Base-by-base conservation (phyloP, 2,329 filamentous ascomycete genomes). In the Whalleya microplaca region DNA sequence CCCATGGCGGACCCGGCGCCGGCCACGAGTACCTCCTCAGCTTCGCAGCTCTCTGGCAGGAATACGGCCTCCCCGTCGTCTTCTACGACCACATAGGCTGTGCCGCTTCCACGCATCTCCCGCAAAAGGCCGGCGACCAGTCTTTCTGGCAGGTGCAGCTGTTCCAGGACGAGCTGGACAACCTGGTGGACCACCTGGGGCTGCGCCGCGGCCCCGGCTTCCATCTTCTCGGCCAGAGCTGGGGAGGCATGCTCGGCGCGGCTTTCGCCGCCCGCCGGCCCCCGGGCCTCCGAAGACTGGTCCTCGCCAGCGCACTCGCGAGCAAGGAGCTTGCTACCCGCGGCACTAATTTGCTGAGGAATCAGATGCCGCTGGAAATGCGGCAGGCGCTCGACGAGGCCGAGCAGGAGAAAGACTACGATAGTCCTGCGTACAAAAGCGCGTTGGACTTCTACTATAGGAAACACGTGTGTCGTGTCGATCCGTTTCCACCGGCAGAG, bases 21-120 rank as follows among this genome's bases (percentile, higher is more conserved):
- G 57, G 61, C 1, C 63, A 65, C 21, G 63, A 63, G 8, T 65
- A 65, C 21, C 20, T 65, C 6, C 45, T 64, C 3, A 10, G 53
- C 1, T 49, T 56, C 9, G 21, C 48, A 2, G 51, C 55, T 5
- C 56, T 66, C 1, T 56, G 46, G 29, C 23, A 16, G 0, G 16
- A 45, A 7, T 60, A 64, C 23, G 54, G 37, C 42, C n/a, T 56
- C 2, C 62, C 62, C 3, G 49, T 64, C 14, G n/a, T 64, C 19
- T 60, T 64, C 29, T 64, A 64, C 37, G 64, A 66, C 42, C 62
- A 66, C 37, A 59, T 66, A 3, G 64, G 64, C 14, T 59, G 57
- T 21, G 64, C 45, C 3, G 23, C 29, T 3, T 66, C 64, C 6
- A 66, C 64, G 0, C 62, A 65, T 53, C 53, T 65, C 3, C 53